These are phyloP conservation scores for Pichia deserticola DNA, from an alignment of 805 yeast species.

Conservation along the genomic window DNA sequence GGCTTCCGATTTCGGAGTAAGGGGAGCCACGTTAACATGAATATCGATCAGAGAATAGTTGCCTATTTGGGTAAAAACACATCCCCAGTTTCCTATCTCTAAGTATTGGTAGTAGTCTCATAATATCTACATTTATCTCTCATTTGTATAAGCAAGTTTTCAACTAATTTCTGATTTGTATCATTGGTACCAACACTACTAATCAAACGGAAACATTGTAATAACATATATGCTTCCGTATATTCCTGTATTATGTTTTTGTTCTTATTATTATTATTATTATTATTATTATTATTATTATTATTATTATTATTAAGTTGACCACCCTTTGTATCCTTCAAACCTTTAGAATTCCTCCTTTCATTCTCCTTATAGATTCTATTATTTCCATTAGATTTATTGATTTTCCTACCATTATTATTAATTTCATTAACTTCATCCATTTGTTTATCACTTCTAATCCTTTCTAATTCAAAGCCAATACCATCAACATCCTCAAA, in stretches of 20 bases:
- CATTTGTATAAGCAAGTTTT: constrained; percentile 33
- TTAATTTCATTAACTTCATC: background rate
- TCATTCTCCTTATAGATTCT: no score
- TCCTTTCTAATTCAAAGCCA: constrained; percentile 8
- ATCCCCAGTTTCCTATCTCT: background rate
- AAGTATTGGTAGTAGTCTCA: no score
- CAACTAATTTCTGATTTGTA: constrained; percentile 52
- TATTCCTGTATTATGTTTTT: background rate
- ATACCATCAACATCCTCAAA: constrained; percentile 14
- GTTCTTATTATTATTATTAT: background rate
- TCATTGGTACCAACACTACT: constrained; percentile 46
- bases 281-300: background rate
- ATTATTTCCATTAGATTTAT: no score
- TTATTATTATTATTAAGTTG: background rate
- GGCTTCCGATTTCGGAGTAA: no score
- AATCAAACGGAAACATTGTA: constrained; percentile 58
- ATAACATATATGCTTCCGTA: constrained; percentile 23
- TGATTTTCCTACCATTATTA: no score
- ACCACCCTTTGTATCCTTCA: background rate
- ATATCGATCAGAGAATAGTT: background rate
- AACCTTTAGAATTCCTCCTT: no score
- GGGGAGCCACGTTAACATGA: background rate
- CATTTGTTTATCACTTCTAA: background rate
- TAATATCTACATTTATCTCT: background rate
- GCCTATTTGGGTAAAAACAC: background rate